Percentiles rank a stretch among this genome's conserved stretches.
Conservation (phyloP, 345 rosid genomes). For the Populus pruinosa region DNA sequence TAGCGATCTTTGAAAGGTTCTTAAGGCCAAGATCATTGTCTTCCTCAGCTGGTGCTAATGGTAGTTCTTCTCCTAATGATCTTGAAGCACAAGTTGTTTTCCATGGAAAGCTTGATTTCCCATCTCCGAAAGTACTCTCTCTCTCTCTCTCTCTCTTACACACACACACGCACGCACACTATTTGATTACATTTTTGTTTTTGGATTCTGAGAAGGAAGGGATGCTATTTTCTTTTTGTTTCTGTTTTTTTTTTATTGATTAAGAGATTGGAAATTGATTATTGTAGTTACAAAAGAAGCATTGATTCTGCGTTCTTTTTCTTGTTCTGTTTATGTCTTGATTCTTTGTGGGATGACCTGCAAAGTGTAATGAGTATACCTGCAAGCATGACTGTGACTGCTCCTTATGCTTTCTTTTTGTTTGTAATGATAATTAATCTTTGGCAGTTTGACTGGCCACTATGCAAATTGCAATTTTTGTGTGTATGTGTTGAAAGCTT, state of each 20-base stretch:
- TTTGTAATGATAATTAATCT: conserved; percentile 21
- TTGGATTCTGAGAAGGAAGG: not conserved
- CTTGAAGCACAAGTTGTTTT: conserved; percentile 14
- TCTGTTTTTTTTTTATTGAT: not conserved
- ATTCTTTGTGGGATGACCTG: conserved; percentile 10
- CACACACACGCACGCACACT: not conserved
- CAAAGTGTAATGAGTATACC: conserved; percentile 28
- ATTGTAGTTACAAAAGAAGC: conserved; percentile 1
- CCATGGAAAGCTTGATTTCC: conserved; percentile 18
- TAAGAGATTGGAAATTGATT: not conserved
- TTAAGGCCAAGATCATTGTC: conserved; percentile 18
- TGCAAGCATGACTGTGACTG: conserved; percentile 31
- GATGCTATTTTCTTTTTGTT: not conserved
- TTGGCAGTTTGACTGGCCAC: conserved; percentile 20
- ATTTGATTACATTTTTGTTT: not conserved
- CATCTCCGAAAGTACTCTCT: conserved; percentile 21
- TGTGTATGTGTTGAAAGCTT: not conserved
- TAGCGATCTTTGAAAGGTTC: conserved; percentile 33
- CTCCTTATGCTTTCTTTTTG: conserved; percentile 24
- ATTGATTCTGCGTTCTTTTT: not conserved
- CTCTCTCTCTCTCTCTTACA: not conserved
- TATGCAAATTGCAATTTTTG: conserved; percentile 13
- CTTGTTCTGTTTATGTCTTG: conserved; percentile 1
- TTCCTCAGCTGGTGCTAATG: not conserved
- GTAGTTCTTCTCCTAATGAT: not conserved